Base-by-base conservation (phyloP, 495 filamentous ascomycete species). In the Echria macrotheca region DNA sequence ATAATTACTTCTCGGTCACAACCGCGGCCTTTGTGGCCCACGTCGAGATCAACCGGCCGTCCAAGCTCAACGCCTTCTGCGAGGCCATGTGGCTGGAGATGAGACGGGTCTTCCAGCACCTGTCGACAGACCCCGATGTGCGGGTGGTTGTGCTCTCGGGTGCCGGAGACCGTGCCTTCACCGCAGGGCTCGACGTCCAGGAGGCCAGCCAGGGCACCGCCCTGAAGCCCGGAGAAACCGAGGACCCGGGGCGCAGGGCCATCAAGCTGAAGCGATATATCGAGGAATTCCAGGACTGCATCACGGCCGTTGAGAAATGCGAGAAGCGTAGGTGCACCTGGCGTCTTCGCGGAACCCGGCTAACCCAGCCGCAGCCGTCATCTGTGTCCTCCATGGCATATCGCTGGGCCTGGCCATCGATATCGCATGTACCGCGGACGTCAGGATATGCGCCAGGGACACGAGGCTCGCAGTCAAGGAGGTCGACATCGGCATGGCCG, bases 61-160 rank as follows among this genome's bases (percentile, higher is more conserved):
- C 81, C 43, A 96, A 96, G 71, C 71, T 96, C 63, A 98, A 98
- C 67, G 83, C 93, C 47, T 97, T 96, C 68, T 71, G 80, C 52
- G 84, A 90, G 68, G 73, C 83, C 36, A 96, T 96, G 89, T 98
- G 91, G 90, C 70, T 83, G 36, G 87, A 95, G 71, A 67, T 96
- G 46, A 73, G 78, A 45, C 56, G 62, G 7, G 69, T 96, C 63
- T 95, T 98, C 73, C 63, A 70, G 50, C 69, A 75, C 37, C 81
- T 97, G 51, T 95, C 88, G 22, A 52, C 67, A 47, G 82, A 87
- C 64, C 73, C 87, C 1, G 69, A 79, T 29, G 79, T 94, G 39
- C 87, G 91, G 33, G 82, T 78, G 43, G 79, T 97, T 36, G 72
- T 97, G 51, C 77, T 98, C 55, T 86, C 85, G 28, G 89, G 87